A percentile compares a stretch with the other conserved stretches of the same genome.
Evolutionary conservation across 306 rosid species (phyloP).

Genomic region (Vigna mungo): DNA sequence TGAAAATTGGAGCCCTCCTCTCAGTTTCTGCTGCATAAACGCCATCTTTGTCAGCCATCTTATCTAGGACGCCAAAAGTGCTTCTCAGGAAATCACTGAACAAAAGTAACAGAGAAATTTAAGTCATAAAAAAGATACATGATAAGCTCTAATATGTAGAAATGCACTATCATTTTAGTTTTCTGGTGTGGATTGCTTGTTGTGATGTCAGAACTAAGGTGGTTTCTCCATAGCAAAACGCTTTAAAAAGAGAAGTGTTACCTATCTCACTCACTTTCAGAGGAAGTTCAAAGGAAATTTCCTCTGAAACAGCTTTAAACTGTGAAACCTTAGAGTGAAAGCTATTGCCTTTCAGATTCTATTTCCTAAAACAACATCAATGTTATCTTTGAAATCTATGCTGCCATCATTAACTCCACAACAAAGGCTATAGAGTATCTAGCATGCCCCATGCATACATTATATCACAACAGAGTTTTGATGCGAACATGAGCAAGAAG

Average conservation of each 20-base stretch:
- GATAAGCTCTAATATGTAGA: neutral
- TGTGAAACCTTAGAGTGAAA: neutral
- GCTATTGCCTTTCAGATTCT: neutral
- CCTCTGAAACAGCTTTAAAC: neutral
- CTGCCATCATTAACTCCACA: neutral
- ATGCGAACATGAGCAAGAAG: neutral
- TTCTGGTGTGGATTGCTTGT: neutral
- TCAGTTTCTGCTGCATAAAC: conserved; percentile 44
- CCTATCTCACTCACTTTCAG: conserved; percentile 34
- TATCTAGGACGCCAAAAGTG: conserved; percentile 31
- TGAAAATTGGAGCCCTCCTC: conserved; percentile 47
- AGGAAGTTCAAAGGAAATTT: conserved; percentile 31
- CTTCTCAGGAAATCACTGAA: conserved; percentile 13
- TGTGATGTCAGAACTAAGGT: neutral
- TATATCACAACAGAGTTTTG: neutral
- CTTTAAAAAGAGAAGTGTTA: neutral
- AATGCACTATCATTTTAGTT: neutral
- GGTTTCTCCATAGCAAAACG: neutral
- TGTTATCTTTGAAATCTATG: neutral
- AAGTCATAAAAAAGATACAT: neutral
- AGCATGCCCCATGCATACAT: conserved; percentile 6
- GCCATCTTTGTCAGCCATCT: conserved; percentile 55
- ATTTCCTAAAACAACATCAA: neutral
- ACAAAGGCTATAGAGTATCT: neutral
- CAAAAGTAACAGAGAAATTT: neutral